phyloP scores from a whole-genome alignment of 805 yeast species.

The Jamesozyma spencerorum region DNA sequence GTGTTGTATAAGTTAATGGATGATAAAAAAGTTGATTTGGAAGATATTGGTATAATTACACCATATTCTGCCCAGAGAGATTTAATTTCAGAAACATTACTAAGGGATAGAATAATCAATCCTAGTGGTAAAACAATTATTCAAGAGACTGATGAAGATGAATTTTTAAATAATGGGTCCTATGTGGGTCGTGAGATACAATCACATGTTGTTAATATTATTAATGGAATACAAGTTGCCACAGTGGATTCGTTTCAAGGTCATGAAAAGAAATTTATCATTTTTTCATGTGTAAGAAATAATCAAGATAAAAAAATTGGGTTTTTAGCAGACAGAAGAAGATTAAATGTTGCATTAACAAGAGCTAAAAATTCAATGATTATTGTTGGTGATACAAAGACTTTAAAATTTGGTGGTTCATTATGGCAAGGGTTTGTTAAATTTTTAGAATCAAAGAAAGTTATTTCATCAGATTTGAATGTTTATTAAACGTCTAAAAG shows the following conservation, averaged over 20 bases:
- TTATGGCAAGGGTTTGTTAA: slow-evolving; percentile 45
- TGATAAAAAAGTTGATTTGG: slow-evolving; percentile 42
- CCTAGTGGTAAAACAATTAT: slow-evolving; percentile 41
- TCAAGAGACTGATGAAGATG: slow-evolving; percentile 54
- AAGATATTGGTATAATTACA: slow-evolving; percentile 57
- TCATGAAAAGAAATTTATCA: slow-evolving; percentile 72
- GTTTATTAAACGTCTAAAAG: slow-evolving; percentile 10
- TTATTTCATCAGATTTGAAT: slow-evolving; percentile 22
- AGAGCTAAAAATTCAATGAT: slow-evolving; percentile 57
- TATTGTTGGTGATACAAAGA: slow-evolving; percentile 50
- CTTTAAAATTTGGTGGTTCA: slow-evolving; percentile 37
- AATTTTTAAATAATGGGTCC: slow-evolving; percentile 34
- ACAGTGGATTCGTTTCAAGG: slow-evolving; percentile 92
- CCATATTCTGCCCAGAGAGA: slow-evolving; percentile 75
- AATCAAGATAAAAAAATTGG: slow-evolving; percentile 48
- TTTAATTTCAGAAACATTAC: slow-evolving; percentile 42
- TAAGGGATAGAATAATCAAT: slow-evolving; percentile 45
- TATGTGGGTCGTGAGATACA: slow-evolving; percentile 3
- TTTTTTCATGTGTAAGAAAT: slow-evolving; percentile 71
- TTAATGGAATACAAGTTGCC: slow-evolving; percentile 40
- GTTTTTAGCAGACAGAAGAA: slow-evolving; percentile 49
- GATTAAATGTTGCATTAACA: slow-evolving; percentile 66
- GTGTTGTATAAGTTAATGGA: slow-evolving; percentile 42
- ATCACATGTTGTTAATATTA: slow-evolving; percentile 22
- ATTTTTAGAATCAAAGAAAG: slow-evolving; percentile 30